Evolutionary conservation across 2,329 filamentous ascomycete species (phyloP).

Genomic region (Macroventuria anomochaeta): DNA sequence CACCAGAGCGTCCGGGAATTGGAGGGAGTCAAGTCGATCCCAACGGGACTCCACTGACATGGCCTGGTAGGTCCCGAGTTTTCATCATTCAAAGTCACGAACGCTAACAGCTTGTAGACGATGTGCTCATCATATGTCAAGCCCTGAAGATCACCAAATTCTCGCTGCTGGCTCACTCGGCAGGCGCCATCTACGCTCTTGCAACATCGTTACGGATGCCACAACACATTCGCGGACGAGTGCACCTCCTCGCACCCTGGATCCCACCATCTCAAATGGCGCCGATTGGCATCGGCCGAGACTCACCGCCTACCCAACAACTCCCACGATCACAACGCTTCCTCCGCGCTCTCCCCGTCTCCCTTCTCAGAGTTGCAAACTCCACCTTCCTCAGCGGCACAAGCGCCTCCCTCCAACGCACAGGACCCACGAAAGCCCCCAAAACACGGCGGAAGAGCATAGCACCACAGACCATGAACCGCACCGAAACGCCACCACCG

Average conservation of each 20-base stretch:
- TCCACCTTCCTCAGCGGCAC: conserved; percentile 94
- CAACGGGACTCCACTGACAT: conserved; percentile 86
- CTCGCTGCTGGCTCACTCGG: conserved; percentile 93
- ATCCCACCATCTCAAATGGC: conserved; percentile 77
- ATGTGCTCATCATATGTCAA: conserved; percentile 94
- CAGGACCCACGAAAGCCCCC: conserved; percentile 60
- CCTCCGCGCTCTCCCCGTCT: conserved; percentile 85
- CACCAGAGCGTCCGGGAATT: conserved; percentile 90
- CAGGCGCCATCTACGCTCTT: conserved; percentile 95
- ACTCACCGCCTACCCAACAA: conserved; percentile 78
- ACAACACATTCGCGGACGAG: conserved; percentile 90
- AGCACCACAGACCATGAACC: conserved; percentile 16
- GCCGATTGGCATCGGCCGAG: conserved; percentile 67
- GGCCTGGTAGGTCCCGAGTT: conserved; percentile 73
- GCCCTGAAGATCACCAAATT: conserved; percentile 92
- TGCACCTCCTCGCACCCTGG: conserved; percentile 94
- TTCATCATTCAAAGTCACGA: conserved; percentile 50
- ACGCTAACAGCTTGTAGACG: conserved; percentile 57
- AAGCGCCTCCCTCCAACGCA: conserved; percentile 73
- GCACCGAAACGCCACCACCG: conserved; percentile 17
- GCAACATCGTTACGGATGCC: conserved; percentile 95
- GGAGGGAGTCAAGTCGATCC: conserved; percentile 87
- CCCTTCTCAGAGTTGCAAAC: conserved; percentile 91
- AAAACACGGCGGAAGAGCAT: conserved; percentile 44
- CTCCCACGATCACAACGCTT: conserved; percentile 93